Percentiles rank a stretch among this genome's conserved stretches.
Conservation (phyloP, 1,284 basidiomycete genomes). For the Anthracocystis panici-leucophaei region DNA sequence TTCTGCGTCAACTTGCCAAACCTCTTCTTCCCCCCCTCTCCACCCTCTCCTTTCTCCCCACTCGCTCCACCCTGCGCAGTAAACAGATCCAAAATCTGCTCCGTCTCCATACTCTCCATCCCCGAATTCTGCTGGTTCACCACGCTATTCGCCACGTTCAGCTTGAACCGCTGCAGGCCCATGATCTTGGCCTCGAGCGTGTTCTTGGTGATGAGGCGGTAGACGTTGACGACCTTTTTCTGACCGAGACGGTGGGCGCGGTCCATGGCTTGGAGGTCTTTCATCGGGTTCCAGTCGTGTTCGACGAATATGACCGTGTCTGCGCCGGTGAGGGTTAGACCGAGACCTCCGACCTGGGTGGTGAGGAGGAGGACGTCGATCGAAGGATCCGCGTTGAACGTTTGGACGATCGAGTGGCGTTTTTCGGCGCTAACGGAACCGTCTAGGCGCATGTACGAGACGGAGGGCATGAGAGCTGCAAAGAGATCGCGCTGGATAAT, state of each 20-base stretch:
- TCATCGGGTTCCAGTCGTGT: slow-evolving; percentile 99
- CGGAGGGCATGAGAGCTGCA: slow-evolving; percentile 88
- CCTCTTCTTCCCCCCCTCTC: slow-evolving; percentile 19
- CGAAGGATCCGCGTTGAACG: slow-evolving; percentile 96
- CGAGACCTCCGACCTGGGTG: slow-evolving; percentile 95
- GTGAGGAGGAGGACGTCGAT: slow-evolving; percentile 97
- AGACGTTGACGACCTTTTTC: slow-evolving; percentile 99
- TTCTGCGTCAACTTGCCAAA: slow-evolving; percentile 69
- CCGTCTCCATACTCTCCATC: slow-evolving; percentile 94
- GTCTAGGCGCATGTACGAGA: slow-evolving; percentile 98
- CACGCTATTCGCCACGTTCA: slow-evolving; percentile 96
- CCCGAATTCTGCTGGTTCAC: slow-evolving; percentile 98
- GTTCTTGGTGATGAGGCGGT: slow-evolving; percentile 94
- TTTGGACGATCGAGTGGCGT: slow-evolving; percentile 81
- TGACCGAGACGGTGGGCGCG: slow-evolving; percentile 97
- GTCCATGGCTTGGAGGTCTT: slow-evolving; percentile 99
- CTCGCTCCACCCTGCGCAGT: slow-evolving; percentile 56
- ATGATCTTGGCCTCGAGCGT: slow-evolving; percentile 99
- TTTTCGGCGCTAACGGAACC: slow-evolving; percentile 71
- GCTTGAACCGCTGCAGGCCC: slow-evolving; percentile 96
- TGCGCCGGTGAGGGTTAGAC: slow-evolving; percentile 94
- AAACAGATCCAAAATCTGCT: slow-evolving; percentile 95
- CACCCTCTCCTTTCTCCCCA: background rate
- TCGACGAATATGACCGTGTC: slow-evolving; percentile 99
- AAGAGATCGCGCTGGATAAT: slow-evolving; percentile 96